Base-by-base conservation (phyloP, 257 asterid species). In the Solanum arcanum region DNA sequence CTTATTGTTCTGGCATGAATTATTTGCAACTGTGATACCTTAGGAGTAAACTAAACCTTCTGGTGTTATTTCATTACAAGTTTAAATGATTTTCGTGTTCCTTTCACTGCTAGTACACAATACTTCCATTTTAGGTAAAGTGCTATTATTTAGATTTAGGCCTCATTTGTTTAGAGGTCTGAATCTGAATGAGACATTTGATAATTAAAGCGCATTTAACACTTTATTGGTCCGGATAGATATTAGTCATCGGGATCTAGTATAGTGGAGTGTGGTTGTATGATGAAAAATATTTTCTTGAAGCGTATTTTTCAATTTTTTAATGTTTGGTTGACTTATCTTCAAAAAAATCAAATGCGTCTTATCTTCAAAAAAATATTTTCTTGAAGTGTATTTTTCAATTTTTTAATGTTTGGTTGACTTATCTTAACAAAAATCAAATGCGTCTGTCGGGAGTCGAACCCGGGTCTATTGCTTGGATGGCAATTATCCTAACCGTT, bases 401-500 rank as follows among this genome's bases (percentile, higher is more conserved):
- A 52, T 3, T 52, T 52, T 52, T 4, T 52, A 6, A 52, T 52
- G 23, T 52, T 52, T 2, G 23, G 0, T 16, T 16, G 1, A 0
- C 23, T 52, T 52, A 52, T 46, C 1, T 35, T 35, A 0, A 35
- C 0, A 35, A 5, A 1, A 2, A 25, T 12, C 1, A 12, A 64
- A 3, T 93, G 96, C 93, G 94, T 92, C 75, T 93, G 95, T 95
- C 93, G 95, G 93, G 95, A 92, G 98, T 97, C 98, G 96, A 97
- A 95, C 99, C 99, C 98, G 96, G 96, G 95, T 95, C 99, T 95
- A 94, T 95, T 95, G 98, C 98, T 95, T 97, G 98, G 98, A 97
- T 90, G 96, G 98, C 98, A 95, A 97, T 93, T 97, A 97, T 97
- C 99, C 97, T 94, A 89, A 93, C 93, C 94, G 96, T 94, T 94